Base-by-base conservation (phyloP, 495 filamentous ascomycete genomes). In the Trichoderma erinaceum region DNA sequence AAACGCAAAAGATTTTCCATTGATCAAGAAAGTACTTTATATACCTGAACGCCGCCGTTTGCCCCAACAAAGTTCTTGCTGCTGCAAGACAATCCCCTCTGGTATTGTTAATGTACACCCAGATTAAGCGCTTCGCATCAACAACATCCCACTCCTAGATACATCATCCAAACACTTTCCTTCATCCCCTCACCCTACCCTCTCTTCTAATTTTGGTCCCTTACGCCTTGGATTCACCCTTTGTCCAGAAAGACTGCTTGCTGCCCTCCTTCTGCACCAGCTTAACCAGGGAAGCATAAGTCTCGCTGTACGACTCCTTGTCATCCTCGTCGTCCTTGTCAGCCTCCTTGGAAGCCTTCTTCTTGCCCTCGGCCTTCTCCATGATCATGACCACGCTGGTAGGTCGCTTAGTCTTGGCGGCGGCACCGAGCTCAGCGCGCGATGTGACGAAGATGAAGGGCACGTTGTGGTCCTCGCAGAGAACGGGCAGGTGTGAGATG, bases 381-480 rank as follows among this genome's bases (percentile, higher is more conserved):
- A 84, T 71, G 79, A 97, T 87, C 91, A 97, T 92, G 67, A 96
- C 89, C 27, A 97, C 93, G 79, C 91, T 96, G 35, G 95, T 98
- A 27, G 95, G 94, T 69, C 95, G 85, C 86, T 97, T 98, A 63
- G 95, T 98, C 70, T 86, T 88, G 32, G 92, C 92, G 32, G 95
- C 93, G 67, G 90, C 88, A 72, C 96, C 96, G 56, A 99, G 86
- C 78, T 97, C 92, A 66, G 90, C 92, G 69, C 95, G 88, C 64
- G 88, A 92, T 41, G 87, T 84, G 69, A 98, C 89, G 79, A 92
- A 99, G 71, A 98, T 82, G 79, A 98, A 99, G 4, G 93, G 94
- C 66, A 97, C 89, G 74, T 88, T 88, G 83, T 97, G 93, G 80
- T 97, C 93, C 80, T 99, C 95, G 85, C 96, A 98, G 58, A 98